Evolutionary conservation across 306 rosid species (phyloP).

Genomic region (Mimosa bimucronata): DNA sequence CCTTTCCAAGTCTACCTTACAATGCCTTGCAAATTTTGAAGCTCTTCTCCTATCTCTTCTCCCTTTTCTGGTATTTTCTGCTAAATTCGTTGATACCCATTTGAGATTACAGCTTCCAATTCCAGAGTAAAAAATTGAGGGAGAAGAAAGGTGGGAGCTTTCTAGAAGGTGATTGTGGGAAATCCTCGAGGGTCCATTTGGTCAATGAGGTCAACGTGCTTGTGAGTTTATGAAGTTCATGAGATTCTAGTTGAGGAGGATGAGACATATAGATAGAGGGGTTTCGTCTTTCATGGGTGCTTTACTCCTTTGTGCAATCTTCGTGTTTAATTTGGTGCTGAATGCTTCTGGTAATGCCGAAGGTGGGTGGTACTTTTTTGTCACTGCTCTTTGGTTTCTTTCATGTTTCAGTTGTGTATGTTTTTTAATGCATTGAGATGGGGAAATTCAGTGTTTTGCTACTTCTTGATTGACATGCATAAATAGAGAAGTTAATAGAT

Average conservation of each 20-base stretch:
- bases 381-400: background rate
- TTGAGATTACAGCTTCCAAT: slow-evolving; percentile 11
- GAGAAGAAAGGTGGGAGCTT: slow-evolving; percentile 11
- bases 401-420: background rate
- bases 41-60: background rate
- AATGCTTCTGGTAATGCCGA: slow-evolving; percentile 38
- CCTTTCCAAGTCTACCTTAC: background rate
- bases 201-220: slow-evolving; percentile 35
- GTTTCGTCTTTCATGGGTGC: slow-evolving; percentile 25
- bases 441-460: background rate
- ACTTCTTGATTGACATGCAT: background rate
- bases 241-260: slow-evolving; percentile 20
- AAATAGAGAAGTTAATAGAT: background rate
- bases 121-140: background rate
- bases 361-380: slow-evolving; percentile 37
- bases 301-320: slow-evolving; percentile 22
- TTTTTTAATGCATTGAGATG: background rate
- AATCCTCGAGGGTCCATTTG: slow-evolving; percentile 14
- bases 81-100: background rate
- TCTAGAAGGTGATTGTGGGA: background rate
- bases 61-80: slow-evolving; percentile 1
- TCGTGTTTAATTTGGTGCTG: slow-evolving; percentile 27
- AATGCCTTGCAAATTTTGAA: slow-evolving; percentile 19
- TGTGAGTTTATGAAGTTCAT: slow-evolving; percentile 25
- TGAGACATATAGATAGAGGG: slow-evolving; percentile 33